Conservation (phyloP, 345 rosid genomes). For the Ceriops decandra region DNA sequence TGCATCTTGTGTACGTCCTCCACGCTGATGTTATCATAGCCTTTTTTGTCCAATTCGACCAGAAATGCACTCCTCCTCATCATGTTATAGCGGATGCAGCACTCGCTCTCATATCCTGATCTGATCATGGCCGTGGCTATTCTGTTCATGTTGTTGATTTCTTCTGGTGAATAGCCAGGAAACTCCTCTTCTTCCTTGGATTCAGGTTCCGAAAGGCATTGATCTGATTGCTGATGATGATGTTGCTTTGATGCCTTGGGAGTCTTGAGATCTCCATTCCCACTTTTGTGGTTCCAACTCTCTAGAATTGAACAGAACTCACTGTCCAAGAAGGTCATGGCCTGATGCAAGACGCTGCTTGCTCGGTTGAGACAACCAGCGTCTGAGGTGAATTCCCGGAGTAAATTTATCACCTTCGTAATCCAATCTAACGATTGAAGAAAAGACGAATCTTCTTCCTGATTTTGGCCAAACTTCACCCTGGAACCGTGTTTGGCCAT, state of each 20-base stretch:
- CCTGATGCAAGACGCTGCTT: constrained; percentile 3
- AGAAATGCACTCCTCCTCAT: constrained; percentile 10
- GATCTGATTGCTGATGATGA: constrained; percentile 21
- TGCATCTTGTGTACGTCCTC: constrained; percentile 21
- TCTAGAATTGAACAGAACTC: constrained; percentile 13
- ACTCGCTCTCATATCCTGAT: constrained; percentile 19
- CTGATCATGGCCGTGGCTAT: constrained; percentile 16
- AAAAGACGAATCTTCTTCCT: constrained; percentile 37
- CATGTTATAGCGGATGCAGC: constrained; percentile 16
- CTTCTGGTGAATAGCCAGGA: not conserved
- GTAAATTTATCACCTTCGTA: constrained; percentile 31
- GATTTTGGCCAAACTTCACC: constrained; percentile 36
- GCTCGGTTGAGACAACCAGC: constrained; percentile 8
- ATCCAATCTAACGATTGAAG: constrained; percentile 37
- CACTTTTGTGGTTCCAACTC: not conserved
- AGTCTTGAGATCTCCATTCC: constrained; percentile 26
- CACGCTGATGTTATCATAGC: constrained; percentile 15
- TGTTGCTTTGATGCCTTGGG: constrained; percentile 26
- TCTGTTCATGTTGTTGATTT: not conserved
- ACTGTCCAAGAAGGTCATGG: constrained; percentile 13
- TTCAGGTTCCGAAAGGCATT: constrained; percentile 10
- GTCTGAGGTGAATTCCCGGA: constrained; percentile 29
- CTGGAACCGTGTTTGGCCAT: constrained; percentile 35
- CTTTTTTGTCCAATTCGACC: constrained; percentile 9
- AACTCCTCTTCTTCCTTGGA: constrained; percentile 25